A percentile compares a stretch with the other conserved stretches of the same genome.
phyloP scores from a whole-genome alignment of 2,329 filamentous ascomycete genomes.

The Fusarium coffeatum region DNA sequence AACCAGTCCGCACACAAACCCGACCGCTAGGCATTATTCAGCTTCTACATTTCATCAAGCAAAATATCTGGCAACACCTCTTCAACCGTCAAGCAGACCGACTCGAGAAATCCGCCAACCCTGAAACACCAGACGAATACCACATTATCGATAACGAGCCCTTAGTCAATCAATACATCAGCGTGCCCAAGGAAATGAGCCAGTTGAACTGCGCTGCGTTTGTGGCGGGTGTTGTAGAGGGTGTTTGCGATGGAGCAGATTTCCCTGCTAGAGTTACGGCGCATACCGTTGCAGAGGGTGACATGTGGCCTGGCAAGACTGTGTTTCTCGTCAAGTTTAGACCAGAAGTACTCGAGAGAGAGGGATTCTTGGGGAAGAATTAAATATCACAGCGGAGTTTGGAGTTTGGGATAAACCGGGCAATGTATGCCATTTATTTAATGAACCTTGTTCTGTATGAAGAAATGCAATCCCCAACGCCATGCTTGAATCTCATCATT shows the following conservation, averaged over 20 bases:
- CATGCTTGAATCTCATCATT: too few species aligned
- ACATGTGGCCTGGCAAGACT: slow-evolving; percentile 96
- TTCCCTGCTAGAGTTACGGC: slow-evolving; percentile 91
- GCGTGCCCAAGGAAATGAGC: slow-evolving; percentile 93
- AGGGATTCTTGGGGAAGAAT: slow-evolving; percentile 79
- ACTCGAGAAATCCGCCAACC: slow-evolving; percentile 86
- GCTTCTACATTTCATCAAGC: slow-evolving; percentile 94
- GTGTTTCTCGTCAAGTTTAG: slow-evolving; percentile 96
- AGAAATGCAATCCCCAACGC: slow-evolving; percentile 24
- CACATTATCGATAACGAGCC: slow-evolving; percentile 99
- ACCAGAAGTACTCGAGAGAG: slow-evolving; percentile 89
- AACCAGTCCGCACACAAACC: slow-evolving; percentile 75
- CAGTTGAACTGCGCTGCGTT: slow-evolving; percentile 97
- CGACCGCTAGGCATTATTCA: slow-evolving; percentile 89
- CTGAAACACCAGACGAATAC: slow-evolving; percentile 90
- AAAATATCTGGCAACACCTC: slow-evolving; percentile 89
- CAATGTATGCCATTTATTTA: slow-evolving; percentile 18
- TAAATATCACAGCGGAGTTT: slow-evolving; percentile 43
- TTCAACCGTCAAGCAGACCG: slow-evolving; percentile 92
- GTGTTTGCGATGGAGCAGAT: slow-evolving; percentile 91
- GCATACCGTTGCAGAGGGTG: slow-evolving; percentile 78
- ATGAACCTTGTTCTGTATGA: slow-evolving; percentile 5
- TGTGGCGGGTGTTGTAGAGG: slow-evolving; percentile 94
- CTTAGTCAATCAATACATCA: slow-evolving; percentile 93
- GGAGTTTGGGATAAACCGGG: slow-evolving; percentile 31